These are phyloP conservation scores for Mollisiaceae sp. DNA, from an alignment of 2,329 filamentous ascomycete species.

Conservation along the genomic window DNA sequence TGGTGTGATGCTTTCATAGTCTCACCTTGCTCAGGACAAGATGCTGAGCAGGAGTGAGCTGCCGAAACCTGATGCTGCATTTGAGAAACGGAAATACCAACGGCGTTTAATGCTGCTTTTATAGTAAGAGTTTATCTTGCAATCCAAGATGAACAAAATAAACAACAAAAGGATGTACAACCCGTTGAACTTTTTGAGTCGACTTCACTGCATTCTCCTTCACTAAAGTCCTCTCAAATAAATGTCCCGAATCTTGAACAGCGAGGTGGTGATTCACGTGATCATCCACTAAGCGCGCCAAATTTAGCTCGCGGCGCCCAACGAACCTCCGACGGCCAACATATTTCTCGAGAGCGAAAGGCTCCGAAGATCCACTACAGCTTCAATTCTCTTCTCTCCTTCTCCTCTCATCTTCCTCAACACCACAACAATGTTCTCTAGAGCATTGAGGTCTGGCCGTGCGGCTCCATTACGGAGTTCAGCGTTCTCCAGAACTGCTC, in stretches of 20 bases:
- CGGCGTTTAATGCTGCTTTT: background rate
- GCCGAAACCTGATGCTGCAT: background rate
- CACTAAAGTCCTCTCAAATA: background rate
- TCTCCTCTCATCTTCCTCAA: constrained; percentile 19
- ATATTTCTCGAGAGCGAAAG: constrained; percentile 20
- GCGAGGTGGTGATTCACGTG: constrained; percentile 11
- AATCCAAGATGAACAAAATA: background rate
- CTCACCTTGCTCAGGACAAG: background rate
- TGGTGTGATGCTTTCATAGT: background rate
- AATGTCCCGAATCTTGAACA: too few relatives aligned
- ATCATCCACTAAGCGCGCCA: background rate
- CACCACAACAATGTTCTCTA: constrained; percentile 68
- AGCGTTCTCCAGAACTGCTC: constrained; percentile 39
- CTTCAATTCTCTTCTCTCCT: constrained; percentile 22
- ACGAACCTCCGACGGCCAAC: constrained; percentile 21
- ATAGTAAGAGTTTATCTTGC: background rate
- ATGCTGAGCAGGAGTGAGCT: background rate
- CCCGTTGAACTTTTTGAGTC: too few relatives aligned
- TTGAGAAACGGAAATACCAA: background rate
- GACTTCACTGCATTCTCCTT: background rate
- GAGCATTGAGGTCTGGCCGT: constrained; percentile 68
- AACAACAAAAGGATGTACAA: background rate
- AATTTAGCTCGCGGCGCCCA: background rate
- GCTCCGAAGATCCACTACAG: constrained; percentile 19
- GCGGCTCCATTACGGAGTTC: constrained; percentile 58